Conservation (phyloP, 768 basidiomycete genomes). For the Auricularia cornea region DNA sequence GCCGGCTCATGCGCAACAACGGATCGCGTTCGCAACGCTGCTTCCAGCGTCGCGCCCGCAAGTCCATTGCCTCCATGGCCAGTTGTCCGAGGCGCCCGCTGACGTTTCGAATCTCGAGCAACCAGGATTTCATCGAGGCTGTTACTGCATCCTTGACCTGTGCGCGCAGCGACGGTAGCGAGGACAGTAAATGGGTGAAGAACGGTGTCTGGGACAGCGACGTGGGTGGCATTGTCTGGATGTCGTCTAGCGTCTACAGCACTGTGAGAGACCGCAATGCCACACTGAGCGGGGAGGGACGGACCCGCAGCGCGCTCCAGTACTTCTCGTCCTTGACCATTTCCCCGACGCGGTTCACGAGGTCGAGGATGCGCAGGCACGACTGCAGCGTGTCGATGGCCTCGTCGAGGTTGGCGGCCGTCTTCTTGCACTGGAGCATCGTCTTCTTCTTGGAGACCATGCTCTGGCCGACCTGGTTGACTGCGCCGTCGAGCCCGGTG, state of each 20-base stretch:
- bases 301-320: conserved; percentile 91
- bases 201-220: conserved; percentile 89
- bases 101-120: conserved; percentile 87
- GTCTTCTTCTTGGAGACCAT: conserved; percentile 92
- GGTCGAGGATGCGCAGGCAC: conserved; percentile 84
- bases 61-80: conserved; percentile 86
- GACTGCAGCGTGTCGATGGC: conserved; percentile 93
- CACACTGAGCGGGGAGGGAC: conserved; percentile 22
- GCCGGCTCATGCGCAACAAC: conserved; percentile 61
- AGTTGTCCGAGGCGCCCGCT: conserved; percentile 78
- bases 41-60: conserved; percentile 75
- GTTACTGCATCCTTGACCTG: conserved; percentile 93
- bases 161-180: conserved; percentile 78
- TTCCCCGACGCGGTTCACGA: conserved; percentile 83
- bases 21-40: conserved; percentile 76
- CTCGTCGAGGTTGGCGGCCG: conserved; percentile 90
- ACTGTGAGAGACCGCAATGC: conserved; percentile 9
- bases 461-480: conserved; percentile 78
- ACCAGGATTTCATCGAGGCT: conserved; percentile 93
- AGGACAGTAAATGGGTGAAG: conserved; percentile 84
- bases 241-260: conserved; percentile 84
- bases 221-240: conserved; percentile 81
- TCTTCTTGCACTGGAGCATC: conserved; percentile 83
- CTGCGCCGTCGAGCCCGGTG: conserved; percentile 76
- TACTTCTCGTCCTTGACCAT: conserved; percentile 92